Evolutionary conservation across 139 green algal genomes (phyloP).

Genomic region (Coccomyxa sp.): DNA sequence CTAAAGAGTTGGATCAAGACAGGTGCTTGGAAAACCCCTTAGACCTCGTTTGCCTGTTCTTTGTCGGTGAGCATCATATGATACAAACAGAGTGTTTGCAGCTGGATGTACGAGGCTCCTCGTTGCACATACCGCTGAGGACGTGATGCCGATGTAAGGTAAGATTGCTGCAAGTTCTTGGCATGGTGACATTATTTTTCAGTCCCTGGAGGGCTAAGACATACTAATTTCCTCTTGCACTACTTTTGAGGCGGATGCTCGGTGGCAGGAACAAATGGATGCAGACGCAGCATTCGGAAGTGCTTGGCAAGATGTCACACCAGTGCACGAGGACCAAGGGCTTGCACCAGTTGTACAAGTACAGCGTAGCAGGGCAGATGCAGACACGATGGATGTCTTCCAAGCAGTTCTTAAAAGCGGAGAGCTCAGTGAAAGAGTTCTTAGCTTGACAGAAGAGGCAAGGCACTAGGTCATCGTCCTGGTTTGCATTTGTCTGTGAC

Average conservation of each 20-base stretch:
- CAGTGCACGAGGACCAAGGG: neutral
- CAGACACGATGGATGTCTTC: neutral
- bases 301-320: neutral
- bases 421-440: neutral
- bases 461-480: neutral
- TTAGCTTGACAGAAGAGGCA: conserved; percentile 29
- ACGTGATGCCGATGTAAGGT: neutral
- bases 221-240: too few species aligned
- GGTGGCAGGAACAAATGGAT: neutral
- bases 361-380: neutral
- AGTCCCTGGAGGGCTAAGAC: too few species aligned
- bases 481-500: too few species aligned
- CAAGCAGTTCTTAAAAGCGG: neutral
- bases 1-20: too few species aligned
- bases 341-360: neutral
- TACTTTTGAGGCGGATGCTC: too few species aligned
- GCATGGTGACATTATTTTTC: too few species aligned
- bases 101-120: conserved; percentile 65
- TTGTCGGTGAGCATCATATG: too few species aligned
- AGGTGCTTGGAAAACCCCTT: too few species aligned
- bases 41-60: too few species aligned
- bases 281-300: neutral
- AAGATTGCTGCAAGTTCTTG: too few species aligned
- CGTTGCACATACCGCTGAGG: conserved; percentile 26
- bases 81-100: conserved; percentile 17